Conservation (phyloP, 306 rosid genomes). For the Hippophae rhamnoides region DNA sequence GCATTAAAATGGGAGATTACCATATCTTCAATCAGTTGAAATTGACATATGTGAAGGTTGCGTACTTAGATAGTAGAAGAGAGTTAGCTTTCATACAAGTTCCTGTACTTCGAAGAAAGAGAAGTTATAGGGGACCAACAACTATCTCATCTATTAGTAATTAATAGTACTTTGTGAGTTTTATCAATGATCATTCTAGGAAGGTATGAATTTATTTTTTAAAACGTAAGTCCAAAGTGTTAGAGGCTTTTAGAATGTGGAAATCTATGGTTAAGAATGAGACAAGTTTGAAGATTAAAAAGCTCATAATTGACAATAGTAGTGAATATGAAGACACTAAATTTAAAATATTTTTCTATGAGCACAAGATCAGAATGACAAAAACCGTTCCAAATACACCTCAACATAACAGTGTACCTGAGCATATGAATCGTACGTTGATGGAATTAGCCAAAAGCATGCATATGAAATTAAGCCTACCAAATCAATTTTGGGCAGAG, state of each 20-base stretch:
- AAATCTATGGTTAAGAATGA: not conserved
- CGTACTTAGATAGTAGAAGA: not conserved
- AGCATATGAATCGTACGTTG: not conserved
- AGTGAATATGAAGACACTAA: not conserved
- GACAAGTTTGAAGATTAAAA: not conserved
- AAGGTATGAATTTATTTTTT: not conserved
- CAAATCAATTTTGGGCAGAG: not conserved
- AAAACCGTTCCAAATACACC: not conserved
- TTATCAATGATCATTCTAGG: not conserved
- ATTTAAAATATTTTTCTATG: no score
- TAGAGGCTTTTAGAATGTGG: not conserved
- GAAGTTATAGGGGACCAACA: not conserved
- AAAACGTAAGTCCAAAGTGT: not conserved
- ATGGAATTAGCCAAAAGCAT: not conserved
- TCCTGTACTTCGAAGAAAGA: not conserved
- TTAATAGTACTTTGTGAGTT: not conserved
- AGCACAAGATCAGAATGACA: no score
- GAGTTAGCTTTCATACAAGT: not conserved
- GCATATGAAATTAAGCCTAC: not conserved
- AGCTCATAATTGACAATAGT: not conserved
- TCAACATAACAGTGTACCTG: not conserved
- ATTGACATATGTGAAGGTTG: not conserved
- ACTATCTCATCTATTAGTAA: not conserved
- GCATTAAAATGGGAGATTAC: no score
- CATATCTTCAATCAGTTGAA: not conserved